Base-by-base conservation (phyloP, 768 basidiomycete genomes). In the Russula olivacea region DNA sequence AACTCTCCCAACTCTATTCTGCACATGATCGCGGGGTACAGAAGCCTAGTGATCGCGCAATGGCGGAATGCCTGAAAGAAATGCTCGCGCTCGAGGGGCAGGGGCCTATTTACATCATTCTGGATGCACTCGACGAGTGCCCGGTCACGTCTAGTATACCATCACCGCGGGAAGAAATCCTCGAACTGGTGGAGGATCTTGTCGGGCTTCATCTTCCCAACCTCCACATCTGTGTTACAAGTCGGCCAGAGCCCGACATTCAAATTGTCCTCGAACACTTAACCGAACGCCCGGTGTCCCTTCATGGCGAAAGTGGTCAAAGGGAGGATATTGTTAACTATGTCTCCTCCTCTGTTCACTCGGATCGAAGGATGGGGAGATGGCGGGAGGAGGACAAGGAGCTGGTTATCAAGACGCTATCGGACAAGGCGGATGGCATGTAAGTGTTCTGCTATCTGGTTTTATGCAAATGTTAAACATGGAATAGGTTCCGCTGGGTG, bases 91-190 rank as follows among this genome's bases (percentile, higher is more conserved):
- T n/a, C 32, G 43, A 15, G 23, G 19, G 4, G 2, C 17, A 28
- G 1, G 2, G 2, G 5, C 50, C 43, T 9, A 54, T 15, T 34
- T 61, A 47, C 34, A 23, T 61, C 19, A 34, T 55, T 8, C 1
- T 57, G 4, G 61, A 61, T 32, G 61, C 45, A 0, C 34, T 61
- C 0, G 61, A 61, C 4, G 61, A 61, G 19, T 40, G 61, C 23
- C 61, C 61, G 1, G 11, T 28, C 25, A 49, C 48, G 23, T 49
- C 48, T 19, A 21, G 9, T 11, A 17, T 32, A 23, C n/a, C 40
- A 21, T 41, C 61, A 3, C 40, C 55, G 11, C 55, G 61, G 6
- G 55, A 45, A 41, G 36, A 55, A 0, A 14, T 55, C 25, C 32
- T 57, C 3, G 43, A 19, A 23, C 30, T 61, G 14, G 12, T 61